Percentiles rank a stretch among this genome's conserved stretches.
phyloP scores from a whole-genome alignment of 1,139 yeast species.

The Wickerhamiella infanticola region DNA sequence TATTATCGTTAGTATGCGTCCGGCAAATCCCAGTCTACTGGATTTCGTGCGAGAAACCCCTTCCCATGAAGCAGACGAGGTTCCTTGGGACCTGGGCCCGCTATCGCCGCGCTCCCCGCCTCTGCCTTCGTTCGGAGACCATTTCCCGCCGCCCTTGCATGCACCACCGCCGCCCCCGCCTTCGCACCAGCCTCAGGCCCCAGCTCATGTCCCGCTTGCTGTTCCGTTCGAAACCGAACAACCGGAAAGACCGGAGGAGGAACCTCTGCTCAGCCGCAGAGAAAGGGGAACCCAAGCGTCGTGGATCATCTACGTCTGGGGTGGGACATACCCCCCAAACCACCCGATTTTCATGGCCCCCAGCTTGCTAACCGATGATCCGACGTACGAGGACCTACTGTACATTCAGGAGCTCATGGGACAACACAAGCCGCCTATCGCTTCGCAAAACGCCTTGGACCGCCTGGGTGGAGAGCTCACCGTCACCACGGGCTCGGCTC shows the following conservation, averaged over 20 bases:
- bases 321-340: slow-evolving; percentile 32
- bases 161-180: not conserved
- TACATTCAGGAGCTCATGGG: slow-evolving; percentile 32
- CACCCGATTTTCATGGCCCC: slow-evolving; percentile 37
- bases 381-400: slow-evolving; percentile 35
- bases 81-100: not conserved
- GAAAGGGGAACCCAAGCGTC: slow-evolving; percentile 20
- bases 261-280: not conserved
- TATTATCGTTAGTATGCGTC: slow-evolving; percentile 41
- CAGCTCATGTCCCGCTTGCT: not conserved
- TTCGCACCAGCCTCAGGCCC: not conserved
- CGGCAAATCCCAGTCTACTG: slow-evolving; percentile 17
- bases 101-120: not conserved
- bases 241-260: not conserved
- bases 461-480: slow-evolving; percentile 26
- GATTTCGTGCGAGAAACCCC: slow-evolving; percentile 6
- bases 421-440: slow-evolving; percentile 31
- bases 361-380: slow-evolving; percentile 32
- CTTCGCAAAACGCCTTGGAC: slow-evolving; percentile 28
- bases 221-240: not conserved
- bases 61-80: slow-evolving; percentile 2
- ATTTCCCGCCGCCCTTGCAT: not conserved
- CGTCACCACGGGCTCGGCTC: slow-evolving; percentile 12
- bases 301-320: slow-evolving; percentile 38
- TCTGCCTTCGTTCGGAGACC: not conserved